Base-by-base conservation (phyloP, 306 rosid species). In the Ormosia semicastrata region DNA sequence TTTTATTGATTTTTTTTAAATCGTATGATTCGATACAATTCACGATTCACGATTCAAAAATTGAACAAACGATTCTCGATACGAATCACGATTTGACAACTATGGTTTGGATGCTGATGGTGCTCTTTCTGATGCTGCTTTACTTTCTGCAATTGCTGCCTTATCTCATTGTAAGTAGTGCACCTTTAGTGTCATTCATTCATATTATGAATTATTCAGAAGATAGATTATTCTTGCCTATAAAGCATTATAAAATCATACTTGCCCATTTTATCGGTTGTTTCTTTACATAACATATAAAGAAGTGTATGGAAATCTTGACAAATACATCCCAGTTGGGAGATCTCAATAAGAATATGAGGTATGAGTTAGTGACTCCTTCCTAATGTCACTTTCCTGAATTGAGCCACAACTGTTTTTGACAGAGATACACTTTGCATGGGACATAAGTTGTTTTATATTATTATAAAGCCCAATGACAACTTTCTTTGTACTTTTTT, bases 21-120 rank as follows among this genome's bases (percentile, higher is more conserved):
- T n/a, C n/a, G n/a, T n/a, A n/a, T n/a, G n/a, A n/a, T n/a, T n/a
- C n/a, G n/a, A n/a, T n/a, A n/a, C n/a, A n/a, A n/a, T n/a, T n/a
- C n/a, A n/a, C n/a, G n/a, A n/a, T n/a, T n/a, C n/a, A n/a, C n/a
- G n/a, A n/a, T n/a, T n/a, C n/a, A n/a, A n/a, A n/a, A n/a, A n/a
- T n/a, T n/a, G n/a, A n/a, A n/a, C n/a, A n/a, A n/a, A n/a, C n/a
- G n/a, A n/a, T n/a, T n/a, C n/a, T n/a, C n/a, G n/a, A n/a, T n/a
- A n/a, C n/a, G n/a, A n/a, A n/a, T n/a, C n/a, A n/a, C n/a, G n/a
- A n/a, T n/a, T n/a, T n/a, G n/a, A n/a, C n/a, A n/a, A n/a, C n/a
- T n/a, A n/a, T n/a, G n/a, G n/a, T n/a, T 90, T 94, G 94, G 97
- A 91, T 77, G 97, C 98, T 75, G 97, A 93, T 73, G 97, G 98